phyloP scores from a whole-genome alignment of 129 eudicot genomes.

The Smallanthus sonchifolius region DNA sequence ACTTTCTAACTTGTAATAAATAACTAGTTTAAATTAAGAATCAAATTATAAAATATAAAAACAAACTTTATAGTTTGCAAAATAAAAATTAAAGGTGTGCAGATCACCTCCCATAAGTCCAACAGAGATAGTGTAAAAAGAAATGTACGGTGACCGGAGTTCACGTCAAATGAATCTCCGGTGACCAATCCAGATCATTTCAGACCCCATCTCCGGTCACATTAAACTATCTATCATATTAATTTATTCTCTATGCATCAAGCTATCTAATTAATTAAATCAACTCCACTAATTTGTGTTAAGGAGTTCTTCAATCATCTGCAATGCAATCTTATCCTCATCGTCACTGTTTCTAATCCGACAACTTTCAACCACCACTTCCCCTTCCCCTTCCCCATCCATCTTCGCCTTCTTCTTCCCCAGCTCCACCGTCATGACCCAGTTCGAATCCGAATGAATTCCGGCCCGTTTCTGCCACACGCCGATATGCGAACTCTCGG shows the following conservation, averaged over 20 bases:
- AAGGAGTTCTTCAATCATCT: slow-evolving; percentile 92
- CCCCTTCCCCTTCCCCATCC: background rate
- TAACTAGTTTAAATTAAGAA: background rate
- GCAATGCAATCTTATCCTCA: slow-evolving; percentile 83
- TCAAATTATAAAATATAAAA: background rate
- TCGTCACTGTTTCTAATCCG: slow-evolving; percentile 34
- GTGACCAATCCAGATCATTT: background rate
- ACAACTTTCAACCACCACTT: slow-evolving; percentile 11
- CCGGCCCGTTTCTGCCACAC: slow-evolving; percentile 98
- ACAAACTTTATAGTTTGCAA: background rate
- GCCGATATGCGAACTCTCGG: slow-evolving; percentile 78
- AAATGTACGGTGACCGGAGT: background rate
- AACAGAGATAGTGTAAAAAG: background rate
- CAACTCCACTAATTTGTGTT: slow-evolving; percentile 39
- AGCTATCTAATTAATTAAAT: background rate
- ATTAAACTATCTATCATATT: background rate
- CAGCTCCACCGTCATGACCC: slow-evolving; percentile 96
- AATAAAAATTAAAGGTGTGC: background rate
- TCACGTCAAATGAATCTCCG: slow-evolving; percentile 1
- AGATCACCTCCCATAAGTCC: background rate
- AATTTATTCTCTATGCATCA: slow-evolving; percentile 9
- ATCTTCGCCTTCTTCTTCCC: slow-evolving; percentile 38
- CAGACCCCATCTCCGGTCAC: background rate
- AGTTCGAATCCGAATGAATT: slow-evolving; percentile 54
- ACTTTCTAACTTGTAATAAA: too few relatives aligned